Evolutionary conservation across 108 stramenopile genomes (phyloP).

Genomic region (Phaeodactylum tricornutum): DNA sequence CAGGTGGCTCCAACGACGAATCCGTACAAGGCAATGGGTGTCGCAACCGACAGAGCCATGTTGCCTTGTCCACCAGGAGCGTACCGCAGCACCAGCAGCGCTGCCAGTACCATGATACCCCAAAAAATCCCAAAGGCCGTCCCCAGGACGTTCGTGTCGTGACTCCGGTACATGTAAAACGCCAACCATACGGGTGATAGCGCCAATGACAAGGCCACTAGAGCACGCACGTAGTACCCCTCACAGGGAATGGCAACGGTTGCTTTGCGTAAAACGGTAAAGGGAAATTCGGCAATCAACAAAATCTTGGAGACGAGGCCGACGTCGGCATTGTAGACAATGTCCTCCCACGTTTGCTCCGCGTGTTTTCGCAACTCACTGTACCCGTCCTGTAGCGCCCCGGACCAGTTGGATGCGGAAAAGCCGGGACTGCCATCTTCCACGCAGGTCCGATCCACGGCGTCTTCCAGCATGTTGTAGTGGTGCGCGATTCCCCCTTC

Average conservation of each 20-base stretch:
- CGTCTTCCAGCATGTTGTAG: slow-evolving; percentile 32
- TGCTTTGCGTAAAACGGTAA: slow-evolving; percentile 54
- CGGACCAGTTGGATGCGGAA: slow-evolving; percentile 42
- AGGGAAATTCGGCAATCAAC: slow-evolving; percentile 66
- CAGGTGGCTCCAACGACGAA: slow-evolving; percentile 87
- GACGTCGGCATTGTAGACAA: slow-evolving; percentile 50
- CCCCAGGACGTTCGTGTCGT: slow-evolving; percentile 24
- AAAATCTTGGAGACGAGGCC: slow-evolving; percentile 42
- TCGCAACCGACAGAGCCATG: slow-evolving; percentile 57
- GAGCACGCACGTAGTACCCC: slow-evolving; percentile 71
- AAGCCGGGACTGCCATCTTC: slow-evolving; percentile 26
- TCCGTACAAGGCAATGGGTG: slow-evolving; percentile 77
- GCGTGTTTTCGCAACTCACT: slow-evolving; percentile 43
- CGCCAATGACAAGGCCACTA: slow-evolving; percentile 60
- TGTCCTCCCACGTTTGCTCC: slow-evolving; percentile 44
- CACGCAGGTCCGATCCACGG: slow-evolving; percentile 54
- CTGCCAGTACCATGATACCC: slow-evolving; percentile 18
- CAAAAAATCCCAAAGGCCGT: slow-evolving; percentile 19
- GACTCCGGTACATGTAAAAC: slow-evolving; percentile 44
- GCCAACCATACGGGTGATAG: slow-evolving; percentile 71
- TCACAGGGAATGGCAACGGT: slow-evolving; percentile 81
- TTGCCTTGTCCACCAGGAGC: slow-evolving; percentile 70
- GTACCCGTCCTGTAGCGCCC: slow-evolving; percentile 42
- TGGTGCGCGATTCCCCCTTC: slow-evolving; percentile 9
- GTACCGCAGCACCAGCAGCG: slow-evolving; percentile 37